Conservation (phyloP, 176 grass and related monocot genomes). For the Themeda triandra region DNA sequence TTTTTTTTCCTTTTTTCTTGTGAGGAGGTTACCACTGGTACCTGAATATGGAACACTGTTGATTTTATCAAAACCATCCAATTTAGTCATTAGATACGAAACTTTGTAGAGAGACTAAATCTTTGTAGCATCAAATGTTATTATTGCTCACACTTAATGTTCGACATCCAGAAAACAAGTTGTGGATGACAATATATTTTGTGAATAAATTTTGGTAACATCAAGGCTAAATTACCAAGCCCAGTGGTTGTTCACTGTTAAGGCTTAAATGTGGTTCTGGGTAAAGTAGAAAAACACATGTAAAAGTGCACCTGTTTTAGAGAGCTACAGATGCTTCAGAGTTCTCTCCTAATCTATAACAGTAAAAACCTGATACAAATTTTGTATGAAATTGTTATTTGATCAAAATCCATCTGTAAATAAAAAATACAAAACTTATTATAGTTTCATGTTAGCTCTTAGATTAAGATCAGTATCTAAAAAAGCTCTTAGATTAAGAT, state of each 20-base stretch:
- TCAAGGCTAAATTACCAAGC: not conserved
- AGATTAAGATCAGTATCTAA: too few relatives aligned
- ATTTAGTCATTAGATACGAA: too few relatives aligned
- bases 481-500: too few relatives aligned
- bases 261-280: not conserved
- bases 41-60: too few relatives aligned
- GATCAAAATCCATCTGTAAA: conserved; percentile 12
- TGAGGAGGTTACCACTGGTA: not conserved
- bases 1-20: too few relatives aligned
- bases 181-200: not conserved
- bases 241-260: too few relatives aligned
- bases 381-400: not conserved
- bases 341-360: not conserved
- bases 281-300: not conserved
- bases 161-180: not conserved
- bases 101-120: not conserved
- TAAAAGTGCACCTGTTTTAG: not conserved
- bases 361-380: not conserved
- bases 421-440: not conserved
- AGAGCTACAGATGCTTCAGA: not conserved
- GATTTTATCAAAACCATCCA: too few relatives aligned
- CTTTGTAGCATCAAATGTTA: not conserved
- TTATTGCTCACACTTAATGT: not conserved
- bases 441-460: too few relatives aligned
- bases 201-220: not conserved